These are phyloP conservation scores for Collariella sp. DNA, from an alignment of 495 filamentous ascomycete species.

Conservation along the genomic window DNA sequence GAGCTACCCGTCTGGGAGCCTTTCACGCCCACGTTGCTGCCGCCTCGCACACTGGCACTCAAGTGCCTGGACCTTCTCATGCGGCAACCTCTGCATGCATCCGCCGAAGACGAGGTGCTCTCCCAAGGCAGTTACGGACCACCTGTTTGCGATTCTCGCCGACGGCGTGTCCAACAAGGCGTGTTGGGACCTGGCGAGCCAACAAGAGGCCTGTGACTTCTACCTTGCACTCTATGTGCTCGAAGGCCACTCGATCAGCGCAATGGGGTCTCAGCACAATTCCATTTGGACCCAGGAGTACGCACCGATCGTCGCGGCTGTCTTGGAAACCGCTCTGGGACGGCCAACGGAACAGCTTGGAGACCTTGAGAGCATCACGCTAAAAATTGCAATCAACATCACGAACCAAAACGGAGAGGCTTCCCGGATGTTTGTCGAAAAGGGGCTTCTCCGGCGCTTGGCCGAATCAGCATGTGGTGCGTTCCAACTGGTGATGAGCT, in stretches of 20 bases:
- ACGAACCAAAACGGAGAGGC: slow-evolving; percentile 71
- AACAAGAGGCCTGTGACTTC: slow-evolving; percentile 30
- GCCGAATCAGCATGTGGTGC: slow-evolving; percentile 33
- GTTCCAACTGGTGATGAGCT: slow-evolving; percentile 38
- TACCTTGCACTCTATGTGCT: slow-evolving; percentile 34
- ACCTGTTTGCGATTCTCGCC: slow-evolving; percentile 43
- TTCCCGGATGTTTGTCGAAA: slow-evolving; percentile 55
- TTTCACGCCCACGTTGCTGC: slow-evolving; percentile 41
- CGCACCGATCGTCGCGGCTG: slow-evolving; percentile 32
- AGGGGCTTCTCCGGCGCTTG: slow-evolving; percentile 49
- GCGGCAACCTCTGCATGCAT: slow-evolving; percentile 42
- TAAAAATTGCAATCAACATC: slow-evolving; percentile 75
- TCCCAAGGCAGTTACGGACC: slow-evolving; percentile 40
- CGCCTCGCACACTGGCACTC: slow-evolving; percentile 55
- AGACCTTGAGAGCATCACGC: slow-evolving; percentile 34
- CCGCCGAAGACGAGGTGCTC: slow-evolving; percentile 43
- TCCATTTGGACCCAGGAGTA: slow-evolving; percentile 33
- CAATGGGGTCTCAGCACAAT: slow-evolving; percentile 28
- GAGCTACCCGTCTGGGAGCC: slow-evolving; percentile 50
- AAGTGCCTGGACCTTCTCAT: slow-evolving; percentile 56
- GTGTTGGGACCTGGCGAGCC: slow-evolving; percentile 29
- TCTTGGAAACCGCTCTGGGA: slow-evolving; percentile 28
- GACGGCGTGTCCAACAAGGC: slow-evolving; percentile 24
- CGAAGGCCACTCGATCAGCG: slow-evolving; percentile 36
- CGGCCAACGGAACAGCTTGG: slow-evolving; percentile 25